Base-by-base conservation (phyloP, 2,329 filamentous ascomycete species). In the Grosmannia clavigera region DNA sequence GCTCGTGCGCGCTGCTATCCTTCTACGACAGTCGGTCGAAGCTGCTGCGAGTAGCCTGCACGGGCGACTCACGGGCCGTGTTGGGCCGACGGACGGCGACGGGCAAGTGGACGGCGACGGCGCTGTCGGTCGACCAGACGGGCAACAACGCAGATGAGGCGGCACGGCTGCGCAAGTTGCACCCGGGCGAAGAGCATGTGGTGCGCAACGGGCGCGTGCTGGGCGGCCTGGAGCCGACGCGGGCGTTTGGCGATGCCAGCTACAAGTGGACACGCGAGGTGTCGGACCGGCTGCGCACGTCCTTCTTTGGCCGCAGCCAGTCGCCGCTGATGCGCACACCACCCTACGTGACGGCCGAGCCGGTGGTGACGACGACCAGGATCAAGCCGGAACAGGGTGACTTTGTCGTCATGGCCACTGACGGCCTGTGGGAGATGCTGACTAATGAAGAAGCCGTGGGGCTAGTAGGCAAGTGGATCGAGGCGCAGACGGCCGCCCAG, bases 351-450 rank as follows among this genome's bases (percentile, higher is more conserved):
- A 99, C 94, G 3, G 94, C 94, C 1, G 95, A 99, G 73, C 94
- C 94, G 3, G 81, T 97, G 27, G 83, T 99, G 58, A 97, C 92
- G 0, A 96, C 91, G 1, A 97, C 92, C 54, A 87, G 94, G 71
- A 86, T 99, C 58, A 81, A 92, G 66, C 94, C 94, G 1, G 83
- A 90, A 59, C 89, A 89, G 64, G 92, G 92, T 54, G 94, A 99
- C 70, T 99, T 99, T 68, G 79, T 99, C 14, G 92, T 99, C 63
- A 86, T 99, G 79, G 94, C 94, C 27, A 96, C 94, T 0, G 94
- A 99, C 70, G 94, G 94, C 4, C 80, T 99, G 0, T 99, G 94
- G 94, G 94, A 99, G 74, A 97, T 97, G 94, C 80, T 99, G 63
- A 96, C 90, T 55, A 99, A 97, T 68, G 94, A 99, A 70, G 94